Evolutionary conservation across 2,329 filamentous ascomycete species (phyloP).

Genomic region (Colletotrichum zoysiae): DNA sequence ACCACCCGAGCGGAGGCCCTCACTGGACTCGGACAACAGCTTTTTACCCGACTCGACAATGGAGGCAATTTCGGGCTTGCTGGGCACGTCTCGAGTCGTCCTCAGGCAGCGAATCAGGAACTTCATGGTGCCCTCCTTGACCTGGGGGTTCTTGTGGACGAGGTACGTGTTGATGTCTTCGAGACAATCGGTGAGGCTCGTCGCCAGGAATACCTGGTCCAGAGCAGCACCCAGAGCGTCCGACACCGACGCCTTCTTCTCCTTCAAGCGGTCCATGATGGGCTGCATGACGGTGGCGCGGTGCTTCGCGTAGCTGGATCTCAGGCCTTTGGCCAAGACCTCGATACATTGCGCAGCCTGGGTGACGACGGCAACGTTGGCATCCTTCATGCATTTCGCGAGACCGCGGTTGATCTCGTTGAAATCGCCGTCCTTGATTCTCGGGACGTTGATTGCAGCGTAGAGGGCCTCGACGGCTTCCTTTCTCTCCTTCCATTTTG

Average conservation of each 20-base stretch:
- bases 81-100: constrained; percentile 85
- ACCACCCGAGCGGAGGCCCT: constrained; percentile 86
- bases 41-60: constrained; percentile 94
- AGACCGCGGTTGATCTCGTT: constrained; percentile 85
- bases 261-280: constrained; percentile 95
- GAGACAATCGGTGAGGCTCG: constrained; percentile 85
- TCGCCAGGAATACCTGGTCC: constrained; percentile 75
- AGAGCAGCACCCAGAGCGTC: constrained; percentile 90
- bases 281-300: constrained; percentile 84
- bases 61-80: constrained; percentile 83
- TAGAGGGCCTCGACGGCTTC: constrained; percentile 89
- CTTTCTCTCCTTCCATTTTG: constrained; percentile 99
- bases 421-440: constrained; percentile 92
- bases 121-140: constrained; percentile 94
- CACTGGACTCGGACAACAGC: constrained; percentile 88
- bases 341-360: constrained; percentile 95
- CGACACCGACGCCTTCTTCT: constrained; percentile 91
- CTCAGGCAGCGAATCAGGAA: constrained; percentile 92
- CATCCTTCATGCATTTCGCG: constrained; percentile 98
- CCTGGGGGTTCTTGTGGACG: constrained; percentile 95
- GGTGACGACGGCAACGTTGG: constrained; percentile 94
- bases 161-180: constrained; percentile 90
- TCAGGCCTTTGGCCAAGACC: constrained; percentile 85
- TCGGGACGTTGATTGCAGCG: constrained; percentile 82
- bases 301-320: constrained; percentile 83